A percentile compares a stretch with the other conserved stretches of the same genome.
Conservation (phyloP, 1,284 basidiomycete species). For the Rugosomyces carneus region DNA sequence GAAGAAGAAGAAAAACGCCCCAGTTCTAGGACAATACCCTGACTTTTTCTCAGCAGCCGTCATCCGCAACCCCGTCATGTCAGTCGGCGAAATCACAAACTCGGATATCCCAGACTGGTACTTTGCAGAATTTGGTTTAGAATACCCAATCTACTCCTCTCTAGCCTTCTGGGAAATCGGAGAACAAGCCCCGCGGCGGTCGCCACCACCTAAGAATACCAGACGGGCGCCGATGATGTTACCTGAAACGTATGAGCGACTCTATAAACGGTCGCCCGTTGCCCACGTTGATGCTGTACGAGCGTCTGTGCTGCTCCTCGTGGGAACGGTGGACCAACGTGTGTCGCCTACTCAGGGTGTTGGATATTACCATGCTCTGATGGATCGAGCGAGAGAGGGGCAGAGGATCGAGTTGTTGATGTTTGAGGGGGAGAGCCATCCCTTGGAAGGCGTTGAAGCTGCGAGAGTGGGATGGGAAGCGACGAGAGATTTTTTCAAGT, state of each 20-base stretch:
- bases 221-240: constrained; percentile 35
- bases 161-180: constrained; percentile 11
- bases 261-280: constrained; percentile 56
- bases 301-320: constrained; percentile 50
- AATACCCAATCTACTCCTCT: constrained; percentile 33
- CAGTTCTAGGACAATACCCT: constrained; percentile 62
- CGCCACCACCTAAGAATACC: background rate
- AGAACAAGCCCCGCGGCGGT: no score
- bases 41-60: constrained; percentile 55
- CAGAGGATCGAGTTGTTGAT: constrained; percentile 50
- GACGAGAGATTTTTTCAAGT: constrained; percentile 44
- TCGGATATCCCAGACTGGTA: constrained; percentile 76
- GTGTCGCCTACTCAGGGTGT: constrained; percentile 61
- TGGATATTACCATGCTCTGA: constrained; percentile 60
- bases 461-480: constrained; percentile 46
- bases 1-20: background rate
- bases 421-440: constrained; percentile 59
- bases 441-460: constrained; percentile 58
- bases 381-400: constrained; percentile 30
- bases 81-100: constrained; percentile 45
- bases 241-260: constrained; percentile 35
- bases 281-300: constrained; percentile 44
- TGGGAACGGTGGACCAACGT: constrained; percentile 58
- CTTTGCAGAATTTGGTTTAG: constrained; percentile 50
- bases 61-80: constrained; percentile 68